Percentiles rank a stretch among this genome's conserved stretches.
These are phyloP conservation scores for Vitis rupestris DNA, from an alignment of 164 flowering plant species.

Conservation along the genomic window DNA sequence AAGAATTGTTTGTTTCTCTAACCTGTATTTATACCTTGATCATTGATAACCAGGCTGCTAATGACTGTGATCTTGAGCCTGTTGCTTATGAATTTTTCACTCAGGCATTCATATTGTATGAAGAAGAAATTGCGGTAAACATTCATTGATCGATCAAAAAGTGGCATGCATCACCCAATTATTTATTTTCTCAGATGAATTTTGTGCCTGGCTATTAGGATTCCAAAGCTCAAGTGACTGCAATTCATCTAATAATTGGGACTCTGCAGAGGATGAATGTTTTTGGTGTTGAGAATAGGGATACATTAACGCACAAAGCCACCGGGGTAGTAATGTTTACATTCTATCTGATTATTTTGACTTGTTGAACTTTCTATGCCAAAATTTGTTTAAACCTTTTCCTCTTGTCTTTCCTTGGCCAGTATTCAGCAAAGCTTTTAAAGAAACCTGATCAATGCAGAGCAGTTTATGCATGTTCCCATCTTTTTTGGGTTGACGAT, in stretches of 20 bases:
- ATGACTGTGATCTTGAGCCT: conserved; percentile 94
- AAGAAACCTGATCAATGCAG: conserved; percentile 98
- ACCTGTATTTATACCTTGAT: too few species aligned
- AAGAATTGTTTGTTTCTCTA: too few species aligned
- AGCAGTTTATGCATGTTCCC: conserved; percentile 97
- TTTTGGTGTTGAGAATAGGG: conserved; percentile 95
- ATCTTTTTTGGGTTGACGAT: conserved; percentile 97
- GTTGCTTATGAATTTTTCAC: conserved; percentile 97
- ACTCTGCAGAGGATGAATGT: conserved; percentile 93
- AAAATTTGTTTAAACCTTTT: conserved; percentile 5
- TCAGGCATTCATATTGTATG: conserved; percentile 90
- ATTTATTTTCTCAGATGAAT: not conserved
- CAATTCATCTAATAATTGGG: conserved; percentile 88
- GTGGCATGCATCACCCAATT: too few species aligned
- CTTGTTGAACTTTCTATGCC: not conserved
- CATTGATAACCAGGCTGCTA: conserved; percentile 67
- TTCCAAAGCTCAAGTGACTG: conserved; percentile 95
- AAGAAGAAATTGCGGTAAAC: conserved; percentile 93
- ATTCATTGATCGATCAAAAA: not conserved
- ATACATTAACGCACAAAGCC: conserved; percentile 93
- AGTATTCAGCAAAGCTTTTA: conserved; percentile 98
- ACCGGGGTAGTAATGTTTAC: conserved; percentile 72
- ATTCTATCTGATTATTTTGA: not conserved
- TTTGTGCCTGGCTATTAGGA: conserved; percentile 42
- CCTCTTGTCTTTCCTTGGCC: conserved; percentile 10